Conservation (phyloP, 495 filamentous ascomycete genomes). For the Xylaria grammica region DNA sequence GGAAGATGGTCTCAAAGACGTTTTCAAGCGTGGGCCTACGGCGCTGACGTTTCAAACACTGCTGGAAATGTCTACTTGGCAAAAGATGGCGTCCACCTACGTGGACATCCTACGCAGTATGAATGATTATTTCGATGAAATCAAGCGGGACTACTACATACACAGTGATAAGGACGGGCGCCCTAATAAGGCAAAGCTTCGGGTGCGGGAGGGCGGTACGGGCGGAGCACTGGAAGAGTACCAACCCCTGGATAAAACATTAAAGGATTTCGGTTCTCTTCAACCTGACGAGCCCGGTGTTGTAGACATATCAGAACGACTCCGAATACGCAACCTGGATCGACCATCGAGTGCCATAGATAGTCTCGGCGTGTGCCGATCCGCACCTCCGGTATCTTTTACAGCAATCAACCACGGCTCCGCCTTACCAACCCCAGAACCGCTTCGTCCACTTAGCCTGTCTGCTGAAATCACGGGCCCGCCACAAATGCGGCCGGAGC, state of each 20-base stretch:
- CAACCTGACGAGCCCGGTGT: conserved; percentile 39
- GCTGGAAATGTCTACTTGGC: conserved; percentile 65
- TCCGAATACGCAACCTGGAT: conserved; percentile 29
- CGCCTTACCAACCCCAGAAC: conserved; percentile 25
- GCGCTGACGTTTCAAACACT: conserved; percentile 49
- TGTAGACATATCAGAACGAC: conserved; percentile 27
- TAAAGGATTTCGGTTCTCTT: conserved; percentile 51
- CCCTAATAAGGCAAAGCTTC: conserved; percentile 18
- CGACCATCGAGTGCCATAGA: conserved; percentile 33
- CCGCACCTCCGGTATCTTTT: conserved; percentile 47
- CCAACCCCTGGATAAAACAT: conserved; percentile 46
- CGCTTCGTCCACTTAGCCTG: conserved; percentile 17
- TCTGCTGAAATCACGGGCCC: conserved; percentile 26
- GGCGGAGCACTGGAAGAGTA: conserved; percentile 77
- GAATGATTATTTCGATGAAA: conserved; percentile 68
- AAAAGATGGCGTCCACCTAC: conserved; percentile 76
- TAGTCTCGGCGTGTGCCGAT: conserved; percentile 16
- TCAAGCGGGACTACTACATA: conserved; percentile 63
- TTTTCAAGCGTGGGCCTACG: conserved; percentile 44
- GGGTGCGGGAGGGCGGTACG: conserved; percentile 52
- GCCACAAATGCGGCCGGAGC: conserved; percentile 20
- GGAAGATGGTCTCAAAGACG: conserved; percentile 37
- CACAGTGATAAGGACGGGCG: conserved; percentile 34
- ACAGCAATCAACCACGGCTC: conserved; percentile 56
- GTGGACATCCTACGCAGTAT: conserved; percentile 70